Evolutionary conservation across 83 land plant genomes (phyloP), one percentile per base, ranked within the genome.

Genomic region (Isoetes engelmannii): DNA sequence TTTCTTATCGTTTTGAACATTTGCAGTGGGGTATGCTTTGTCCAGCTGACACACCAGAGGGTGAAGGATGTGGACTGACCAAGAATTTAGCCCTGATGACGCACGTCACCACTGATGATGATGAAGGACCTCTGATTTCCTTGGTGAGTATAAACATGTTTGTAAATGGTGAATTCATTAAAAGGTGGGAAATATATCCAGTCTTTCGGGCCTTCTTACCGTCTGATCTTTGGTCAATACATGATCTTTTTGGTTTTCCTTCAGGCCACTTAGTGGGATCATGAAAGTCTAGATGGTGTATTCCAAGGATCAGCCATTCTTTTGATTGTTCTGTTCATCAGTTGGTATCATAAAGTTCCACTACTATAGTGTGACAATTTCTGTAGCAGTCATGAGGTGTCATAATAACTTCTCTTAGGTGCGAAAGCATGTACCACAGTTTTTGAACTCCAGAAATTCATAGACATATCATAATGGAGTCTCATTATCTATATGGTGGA

Each of bases 31-130:
- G 99, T 41, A 95, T 95, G 99, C 81, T 95, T 65, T 95, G 99
- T 65, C 99, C 99, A 5, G 90, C 97, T 84, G 99, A 94, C 68
- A 94, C 99, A 45, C 99, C 99, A 28, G 99, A 94, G 79, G 99
- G 99, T 48, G 99, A 94, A 80, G 86, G 86, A 48, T 94, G 99
- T 79, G 99, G 99, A 54, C 78, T 94, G 73, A 89, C 87, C 7
- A 94, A 94, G 72, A 94, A 94, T 74, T 75, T 94, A 78, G 93
- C 97, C 44, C 65, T 94, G 61, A 84, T 90, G 93, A 88, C 99
- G 59, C 99, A 94, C 76, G 90, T 94, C 54, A 94, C 99, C 56
- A 94, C 99, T 67, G 99, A 94, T 81, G 89, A 90, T 48, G 97
- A 94, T 19, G 97, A 90, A 56, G 84, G 71, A 12, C 97, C 93